Conservation (phyloP, 1,284 basidiomycete genomes). For the Sphagnurus paluster region DNA sequence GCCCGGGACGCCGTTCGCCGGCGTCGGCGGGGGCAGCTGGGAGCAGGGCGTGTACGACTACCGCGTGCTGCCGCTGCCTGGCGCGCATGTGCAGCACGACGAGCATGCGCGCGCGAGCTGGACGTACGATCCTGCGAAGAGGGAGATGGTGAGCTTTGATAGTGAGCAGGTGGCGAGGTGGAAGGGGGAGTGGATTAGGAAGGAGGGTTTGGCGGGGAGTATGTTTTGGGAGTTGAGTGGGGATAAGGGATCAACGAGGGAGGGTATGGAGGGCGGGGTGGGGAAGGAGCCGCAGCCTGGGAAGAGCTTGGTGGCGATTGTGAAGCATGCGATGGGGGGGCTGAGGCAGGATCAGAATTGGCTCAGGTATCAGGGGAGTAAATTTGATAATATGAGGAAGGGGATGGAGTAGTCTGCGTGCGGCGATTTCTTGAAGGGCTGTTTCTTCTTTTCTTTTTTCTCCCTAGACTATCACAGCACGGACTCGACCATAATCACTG, state of each 20-base stretch:
- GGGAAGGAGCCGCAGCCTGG: constrained; percentile 66
- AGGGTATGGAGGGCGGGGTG: constrained; percentile 68
- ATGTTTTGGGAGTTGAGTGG: constrained; percentile 90
- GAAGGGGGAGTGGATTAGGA: constrained; percentile 78
- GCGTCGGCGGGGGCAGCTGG: constrained; percentile 75
- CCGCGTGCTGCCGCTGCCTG: constrained; percentile 72
- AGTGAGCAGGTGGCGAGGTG: constrained; percentile 62
- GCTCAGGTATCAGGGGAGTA: constrained; percentile 68
- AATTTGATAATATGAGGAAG: constrained; percentile 75
- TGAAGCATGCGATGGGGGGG: constrained; percentile 74
- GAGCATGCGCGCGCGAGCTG: constrained; percentile 65
- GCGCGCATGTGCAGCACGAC: constrained; percentile 61
- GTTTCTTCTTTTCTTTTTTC: no score
- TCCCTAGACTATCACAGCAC: no score
- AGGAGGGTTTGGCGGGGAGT: constrained; percentile 71
- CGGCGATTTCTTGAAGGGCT: no score
- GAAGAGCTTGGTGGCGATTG: constrained; percentile 62
- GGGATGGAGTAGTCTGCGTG: constrained; percentile 58
- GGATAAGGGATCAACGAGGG: constrained; percentile 65
- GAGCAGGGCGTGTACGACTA: constrained; percentile 82
- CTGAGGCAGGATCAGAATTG: constrained; percentile 67
- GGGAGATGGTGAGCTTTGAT: constrained; percentile 83
- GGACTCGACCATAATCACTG: no score
- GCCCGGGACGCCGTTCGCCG: constrained; percentile 76
- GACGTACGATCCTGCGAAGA: constrained; percentile 66